Evolutionary conservation across 2,329 filamentous ascomycete genomes (phyloP).

Genomic region (Hymenoscyphus scutula): DNA sequence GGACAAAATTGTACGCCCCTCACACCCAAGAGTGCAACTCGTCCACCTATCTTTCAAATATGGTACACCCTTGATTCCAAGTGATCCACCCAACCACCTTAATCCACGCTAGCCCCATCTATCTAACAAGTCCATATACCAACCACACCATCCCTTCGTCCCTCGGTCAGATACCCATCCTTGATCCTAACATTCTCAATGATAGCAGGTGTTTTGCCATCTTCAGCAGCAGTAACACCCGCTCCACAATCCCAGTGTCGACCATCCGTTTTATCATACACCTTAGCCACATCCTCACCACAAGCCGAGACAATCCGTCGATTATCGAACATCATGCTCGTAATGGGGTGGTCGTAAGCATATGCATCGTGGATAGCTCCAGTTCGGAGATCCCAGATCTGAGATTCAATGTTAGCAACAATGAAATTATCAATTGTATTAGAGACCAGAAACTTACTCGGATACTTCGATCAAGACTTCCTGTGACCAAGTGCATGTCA

Average conservation of each 20-base stretch:
- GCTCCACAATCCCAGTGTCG: constrained; percentile 95
- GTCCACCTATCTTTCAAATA: neutral
- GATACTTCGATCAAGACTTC: constrained; percentile 88
- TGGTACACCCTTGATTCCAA: neutral
- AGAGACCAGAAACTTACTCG: constrained; percentile 62
- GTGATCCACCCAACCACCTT: neutral
- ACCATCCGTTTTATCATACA: constrained; percentile 96
- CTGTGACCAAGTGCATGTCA: constrained; percentile 90
- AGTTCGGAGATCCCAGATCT: constrained; percentile 99
- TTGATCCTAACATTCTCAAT: constrained; percentile 87
- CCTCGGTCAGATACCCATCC: constrained; percentile 92
- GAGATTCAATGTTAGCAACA: constrained; percentile 32
- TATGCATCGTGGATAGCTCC: constrained; percentile 95
- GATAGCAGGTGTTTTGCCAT: constrained; percentile 61
- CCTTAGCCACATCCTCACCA: constrained; percentile 90
- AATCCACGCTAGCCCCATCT: neutral
- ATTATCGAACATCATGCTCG: constrained; percentile 95
- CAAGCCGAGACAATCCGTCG: constrained; percentile 87
- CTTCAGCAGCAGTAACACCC: constrained; percentile 67
- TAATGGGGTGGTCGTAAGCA: constrained; percentile 88
- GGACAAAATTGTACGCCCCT: neutral
- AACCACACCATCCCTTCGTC: constrained; percentile 80
- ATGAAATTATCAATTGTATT: neutral
- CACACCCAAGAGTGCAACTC: neutral
- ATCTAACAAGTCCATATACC: constrained; percentile 80